These are phyloP conservation scores for Beauveria australis DNA, from an alignment of 2,329 filamentous ascomycete species.

Conservation along the genomic window DNA sequence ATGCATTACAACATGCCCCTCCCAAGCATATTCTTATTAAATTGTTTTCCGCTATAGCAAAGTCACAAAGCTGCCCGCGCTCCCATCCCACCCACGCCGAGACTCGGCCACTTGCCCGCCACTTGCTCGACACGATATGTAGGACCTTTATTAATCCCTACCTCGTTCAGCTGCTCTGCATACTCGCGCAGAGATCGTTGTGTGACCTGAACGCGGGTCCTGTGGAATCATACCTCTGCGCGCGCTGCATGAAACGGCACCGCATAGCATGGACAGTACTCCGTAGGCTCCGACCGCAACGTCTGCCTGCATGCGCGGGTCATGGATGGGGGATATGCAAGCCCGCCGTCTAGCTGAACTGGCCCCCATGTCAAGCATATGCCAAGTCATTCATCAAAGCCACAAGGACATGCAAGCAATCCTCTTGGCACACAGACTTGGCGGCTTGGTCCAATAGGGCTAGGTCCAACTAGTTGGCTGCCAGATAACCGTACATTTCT, in stretches of 20 bases:
- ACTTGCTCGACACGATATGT: no score
- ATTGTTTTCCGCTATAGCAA: no score
- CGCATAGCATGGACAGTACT: not conserved
- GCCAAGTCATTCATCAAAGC: slow-evolving; percentile 1
- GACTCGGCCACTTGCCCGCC: no score
- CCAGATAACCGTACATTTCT: not conserved
- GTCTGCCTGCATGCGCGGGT: not conserved
- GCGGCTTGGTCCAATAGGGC: not conserved
- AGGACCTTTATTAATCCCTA: no score
- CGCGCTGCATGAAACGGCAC: not conserved
- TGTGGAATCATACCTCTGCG: not conserved
- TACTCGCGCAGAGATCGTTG: not conserved
- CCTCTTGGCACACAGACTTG: not conserved
- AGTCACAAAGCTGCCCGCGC: no score
- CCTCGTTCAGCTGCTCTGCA: no score
- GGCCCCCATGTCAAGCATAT: not conserved
- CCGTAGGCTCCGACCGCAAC: not conserved
- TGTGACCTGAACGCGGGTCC: not conserved
- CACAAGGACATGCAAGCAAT: not conserved
- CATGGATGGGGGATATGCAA: not conserved
- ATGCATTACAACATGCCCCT: no score
- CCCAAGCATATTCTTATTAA: no score
- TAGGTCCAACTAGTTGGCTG: not conserved
- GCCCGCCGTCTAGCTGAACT: not conserved
- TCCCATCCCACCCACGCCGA: no score